A percentile compares a stretch with the other conserved stretches of the same genome.
phyloP scores from a whole-genome alignment of 2,329 filamentous ascomycete species.

The Byssoonygena ceratinophila region DNA sequence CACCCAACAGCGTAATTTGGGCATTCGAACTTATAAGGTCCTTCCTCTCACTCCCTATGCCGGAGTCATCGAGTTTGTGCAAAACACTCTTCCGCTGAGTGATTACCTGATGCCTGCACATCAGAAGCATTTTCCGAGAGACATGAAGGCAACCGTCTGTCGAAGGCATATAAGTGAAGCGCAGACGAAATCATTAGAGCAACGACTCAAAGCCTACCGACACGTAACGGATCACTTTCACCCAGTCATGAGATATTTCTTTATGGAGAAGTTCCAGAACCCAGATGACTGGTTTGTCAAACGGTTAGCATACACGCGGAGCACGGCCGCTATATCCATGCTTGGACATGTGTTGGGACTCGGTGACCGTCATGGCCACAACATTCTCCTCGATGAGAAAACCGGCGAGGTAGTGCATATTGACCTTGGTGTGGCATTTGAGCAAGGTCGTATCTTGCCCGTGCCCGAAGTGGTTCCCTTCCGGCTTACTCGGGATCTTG shows the following conservation, averaged over 20 bases:
- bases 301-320: slow-evolving; percentile 81
- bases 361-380: slow-evolving; percentile 90
- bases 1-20: slow-evolving; percentile 77
- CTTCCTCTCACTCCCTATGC: slow-evolving; percentile 73
- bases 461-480: slow-evolving; percentile 95
- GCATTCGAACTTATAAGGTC: slow-evolving; percentile 94
- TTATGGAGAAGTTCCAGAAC: slow-evolving; percentile 86
- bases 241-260: slow-evolving; percentile 92
- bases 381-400: slow-evolving; percentile 82
- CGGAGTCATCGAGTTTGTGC: slow-evolving; percentile 94
- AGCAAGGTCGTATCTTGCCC: slow-evolving; percentile 87
- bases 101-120: slow-evolving; percentile 89
- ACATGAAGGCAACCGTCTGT: slow-evolving; percentile 64
- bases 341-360: slow-evolving; percentile 86
- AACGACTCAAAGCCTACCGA: slow-evolving; percentile 63
- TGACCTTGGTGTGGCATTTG: slow-evolving; percentile 92
- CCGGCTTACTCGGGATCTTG: slow-evolving; percentile 81
- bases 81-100: slow-evolving; percentile 82
- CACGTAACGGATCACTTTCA: slow-evolving; percentile 72
- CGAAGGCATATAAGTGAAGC: slow-evolving; percentile 68
- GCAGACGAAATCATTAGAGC: slow-evolving; percentile 58
- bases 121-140: slow-evolving; percentile 71
- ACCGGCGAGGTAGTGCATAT: slow-evolving; percentile 95
- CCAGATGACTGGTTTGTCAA: slow-evolving; percentile 93
- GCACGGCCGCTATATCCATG: slow-evolving; percentile 89